Evolutionary conservation across 371 early-diverging fungal species (phyloP), one percentile per base, ranked within the genome.

Genomic region (Rhizomucor miehei): DNA sequence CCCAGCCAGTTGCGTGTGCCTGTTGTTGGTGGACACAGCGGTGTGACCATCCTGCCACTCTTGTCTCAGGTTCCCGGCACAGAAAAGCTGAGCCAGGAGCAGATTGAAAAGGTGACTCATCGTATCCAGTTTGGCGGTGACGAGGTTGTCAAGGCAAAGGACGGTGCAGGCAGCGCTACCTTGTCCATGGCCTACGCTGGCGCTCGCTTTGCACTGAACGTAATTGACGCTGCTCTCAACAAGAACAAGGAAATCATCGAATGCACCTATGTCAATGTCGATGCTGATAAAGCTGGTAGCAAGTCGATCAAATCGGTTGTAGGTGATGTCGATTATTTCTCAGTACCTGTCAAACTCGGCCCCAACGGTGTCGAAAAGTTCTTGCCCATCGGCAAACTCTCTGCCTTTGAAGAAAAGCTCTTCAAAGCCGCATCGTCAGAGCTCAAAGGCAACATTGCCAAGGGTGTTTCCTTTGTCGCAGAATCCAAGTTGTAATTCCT

Each of bases 111-210:
- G 21, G 79, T 95, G 16, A 91, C 89, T 51, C 63, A 93, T 41
- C 88, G 95, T 52, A 91, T 95, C 58, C 95, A 95, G 71, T 95
- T 80, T 73, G 95, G 93, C 66, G 95, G 95, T 57, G 95, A 95
- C 67, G 95, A 95, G 71, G 95, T 95, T 57, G 93, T 95, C 67
- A 88, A 92, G 81, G 95, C 95, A 57, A 95, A 95, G 82, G 88
- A 81, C 55, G 88, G 88, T 48, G 78, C 84, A 47, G 88, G 88
- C 50, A 88, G 87, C 24, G 93, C 95, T 35, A 94, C 95, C 10
- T 77, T 94, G 13, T 90, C 90, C 39, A 92, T 94, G 95, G 95
- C 95, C 16, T 89, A 77, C 52, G 95, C 95, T 52, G 95, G 92
- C 63, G 91, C 92, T 40, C 89, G 90, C 38, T 94, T 94, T 65